Percentiles rank a stretch among this genome's conserved stretches.
These are phyloP conservation scores for Benincasa hispida DNA, from an alignment of 306 rosid genomes.

Conservation along the genomic window DNA sequence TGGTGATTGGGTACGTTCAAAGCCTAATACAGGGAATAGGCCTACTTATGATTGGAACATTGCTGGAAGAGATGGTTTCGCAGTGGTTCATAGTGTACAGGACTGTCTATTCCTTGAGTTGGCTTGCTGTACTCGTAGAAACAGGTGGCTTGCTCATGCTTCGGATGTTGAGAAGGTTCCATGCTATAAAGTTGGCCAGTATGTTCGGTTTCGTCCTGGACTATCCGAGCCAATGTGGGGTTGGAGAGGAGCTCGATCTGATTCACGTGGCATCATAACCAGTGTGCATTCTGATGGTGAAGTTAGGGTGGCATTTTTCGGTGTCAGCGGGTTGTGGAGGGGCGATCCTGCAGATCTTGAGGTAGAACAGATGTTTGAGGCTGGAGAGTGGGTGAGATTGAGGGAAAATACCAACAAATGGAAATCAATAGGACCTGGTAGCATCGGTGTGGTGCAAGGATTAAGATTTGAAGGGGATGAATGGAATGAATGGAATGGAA, in stretches of 20 bases:
- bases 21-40: constrained; percentile 84
- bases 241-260: constrained; percentile 81
- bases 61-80: constrained; percentile 81
- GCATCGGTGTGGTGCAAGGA: constrained; percentile 91
- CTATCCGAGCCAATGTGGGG: constrained; percentile 91
- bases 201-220: constrained; percentile 73
- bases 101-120: constrained; percentile 86
- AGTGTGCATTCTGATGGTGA: constrained; percentile 91
- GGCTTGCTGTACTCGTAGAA: constrained; percentile 96
- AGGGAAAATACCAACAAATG: constrained; percentile 42
- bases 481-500: constrained; percentile 65
- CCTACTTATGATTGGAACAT: constrained; percentile 95
- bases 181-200: constrained; percentile 75
- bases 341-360: constrained; percentile 92
- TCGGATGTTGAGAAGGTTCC: constrained; percentile 87
- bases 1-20: constrained; percentile 99
- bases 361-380: constrained; percentile 68
- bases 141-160: constrained; percentile 79
- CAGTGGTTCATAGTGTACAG: constrained; percentile 91
- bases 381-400: constrained; percentile 93
- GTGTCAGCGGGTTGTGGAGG: constrained; percentile 79
- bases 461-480: constrained; percentile 65
- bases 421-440: constrained; percentile 77
- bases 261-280: constrained; percentile 70
- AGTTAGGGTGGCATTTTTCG: constrained; percentile 67